These are phyloP conservation scores for Wickerhamiella pararugosa DNA, from an alignment of 1,139 yeast genomes.

Conservation along the genomic window DNA sequence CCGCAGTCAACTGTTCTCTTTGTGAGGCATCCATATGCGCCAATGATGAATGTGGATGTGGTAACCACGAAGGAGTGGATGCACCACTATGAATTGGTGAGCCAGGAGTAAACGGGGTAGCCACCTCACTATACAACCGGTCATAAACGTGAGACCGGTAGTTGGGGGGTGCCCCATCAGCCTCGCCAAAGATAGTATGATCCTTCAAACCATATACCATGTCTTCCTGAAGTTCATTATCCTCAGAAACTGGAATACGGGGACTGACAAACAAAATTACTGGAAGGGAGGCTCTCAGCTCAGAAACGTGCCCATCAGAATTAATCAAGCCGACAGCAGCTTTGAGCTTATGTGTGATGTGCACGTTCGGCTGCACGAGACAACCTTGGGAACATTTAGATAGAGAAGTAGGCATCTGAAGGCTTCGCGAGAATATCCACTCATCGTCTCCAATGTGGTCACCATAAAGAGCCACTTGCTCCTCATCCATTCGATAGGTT, in stretches of 20 bases:
- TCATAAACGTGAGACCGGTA: constrained; percentile 80
- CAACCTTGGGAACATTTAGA: constrained; percentile 77
- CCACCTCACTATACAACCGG: constrained; percentile 58
- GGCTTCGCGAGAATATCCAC: constrained; percentile 56
- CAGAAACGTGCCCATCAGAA: constrained; percentile 66
- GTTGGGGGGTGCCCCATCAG: constrained; percentile 59
- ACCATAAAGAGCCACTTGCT: constrained; percentile 17
- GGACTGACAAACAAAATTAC: constrained; percentile 61
- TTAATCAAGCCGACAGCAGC: constrained; percentile 49
- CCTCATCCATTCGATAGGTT: constrained; percentile 13
- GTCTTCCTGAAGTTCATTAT: constrained; percentile 4
- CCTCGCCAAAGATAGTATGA: constrained; percentile 7
- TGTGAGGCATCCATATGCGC: constrained; percentile 18
- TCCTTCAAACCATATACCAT: constrained; percentile 1
- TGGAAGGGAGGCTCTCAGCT: constrained; percentile 62
- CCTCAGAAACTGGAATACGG: constrained; percentile 39
- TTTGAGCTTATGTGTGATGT: constrained; percentile 56
- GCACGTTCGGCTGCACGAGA: constrained; percentile 41
- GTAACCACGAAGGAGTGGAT: constrained; percentile 20
- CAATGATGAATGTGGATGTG: constrained; percentile 15
- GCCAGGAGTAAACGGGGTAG: constrained; percentile 27
- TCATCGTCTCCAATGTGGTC: constrained; percentile 30
- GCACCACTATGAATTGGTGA: constrained; percentile 39
- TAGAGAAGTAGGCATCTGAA: constrained; percentile 56
- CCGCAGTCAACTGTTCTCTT: constrained; percentile 18